Percentiles rank a stretch among this genome's conserved stretches.
Evolutionary conservation across 192 early-diverging fungal genomes (phyloP).

Genomic region (Lunasporangiospora selenospora): DNA sequence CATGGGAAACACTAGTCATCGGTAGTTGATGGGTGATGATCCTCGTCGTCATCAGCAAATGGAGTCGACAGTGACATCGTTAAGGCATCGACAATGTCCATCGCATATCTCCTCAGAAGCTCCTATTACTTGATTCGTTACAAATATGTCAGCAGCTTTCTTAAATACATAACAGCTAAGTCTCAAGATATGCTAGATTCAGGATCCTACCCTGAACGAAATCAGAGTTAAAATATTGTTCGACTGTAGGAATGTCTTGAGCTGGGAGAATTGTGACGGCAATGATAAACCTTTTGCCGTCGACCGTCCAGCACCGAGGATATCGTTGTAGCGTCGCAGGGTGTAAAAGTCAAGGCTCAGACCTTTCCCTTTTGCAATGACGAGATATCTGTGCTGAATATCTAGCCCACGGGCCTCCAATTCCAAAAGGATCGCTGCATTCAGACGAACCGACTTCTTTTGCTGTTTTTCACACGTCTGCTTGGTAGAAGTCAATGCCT

Average conservation of each 20-base stretch:
- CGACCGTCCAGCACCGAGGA: constrained; percentile 3
- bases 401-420: constrained; percentile 4
- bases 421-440: constrained; percentile 7
- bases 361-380: constrained; percentile 6
- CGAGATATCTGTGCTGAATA: constrained; percentile 1
- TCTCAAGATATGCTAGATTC: too few species aligned
- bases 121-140: too few species aligned
- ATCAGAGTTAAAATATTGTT: too few species aligned
- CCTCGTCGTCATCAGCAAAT: too few species aligned
- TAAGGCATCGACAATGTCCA: too few species aligned
- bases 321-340: background rate
- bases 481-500: background rate
- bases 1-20: too few species aligned
- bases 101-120: too few species aligned
- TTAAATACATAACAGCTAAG: too few species aligned
- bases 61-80: too few species aligned
- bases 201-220: too few species aligned
- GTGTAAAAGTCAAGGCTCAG: constrained; percentile 6
- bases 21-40: too few species aligned
- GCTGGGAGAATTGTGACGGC: constrained; percentile 2
- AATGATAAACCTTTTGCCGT: constrained; percentile 1
- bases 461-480: constrained; percentile 6
- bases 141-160: too few species aligned
- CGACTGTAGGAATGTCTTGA: constrained; percentile 14
- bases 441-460: constrained; percentile 5